Percentiles rank a stretch among this genome's conserved stretches.
Evolutionary conservation across 164 flowering plant species (phyloP).

Genomic region (Nymphaea colorata): DNA sequence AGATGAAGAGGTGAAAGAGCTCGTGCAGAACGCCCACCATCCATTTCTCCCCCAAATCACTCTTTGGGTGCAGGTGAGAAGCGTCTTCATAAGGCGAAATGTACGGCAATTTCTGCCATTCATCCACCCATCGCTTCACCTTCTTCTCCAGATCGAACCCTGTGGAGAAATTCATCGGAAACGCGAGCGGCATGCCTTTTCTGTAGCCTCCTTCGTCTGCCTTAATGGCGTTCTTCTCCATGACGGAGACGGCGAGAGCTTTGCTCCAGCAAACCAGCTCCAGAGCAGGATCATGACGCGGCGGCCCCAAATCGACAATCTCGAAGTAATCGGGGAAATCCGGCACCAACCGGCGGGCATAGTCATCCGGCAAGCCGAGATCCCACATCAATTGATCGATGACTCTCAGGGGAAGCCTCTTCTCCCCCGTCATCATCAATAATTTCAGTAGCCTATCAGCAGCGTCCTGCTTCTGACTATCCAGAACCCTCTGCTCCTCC

Average conservation of each 20-base stretch:
- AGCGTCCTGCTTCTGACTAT: slow-evolving; percentile 21
- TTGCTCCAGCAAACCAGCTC: slow-evolving; percentile 76
- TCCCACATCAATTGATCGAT: slow-evolving; percentile 62
- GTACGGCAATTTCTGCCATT: slow-evolving; percentile 89
- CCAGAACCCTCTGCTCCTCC: slow-evolving; percentile 45
- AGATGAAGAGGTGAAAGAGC: slow-evolving; percentile 49
- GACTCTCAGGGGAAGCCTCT: slow-evolving; percentile 37
- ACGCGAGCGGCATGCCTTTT: slow-evolving; percentile 40
- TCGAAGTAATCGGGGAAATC: slow-evolving; percentile 80
- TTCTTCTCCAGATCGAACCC: slow-evolving; percentile 76
- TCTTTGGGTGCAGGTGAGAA: slow-evolving; percentile 34
- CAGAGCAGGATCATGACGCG: slow-evolving; percentile 11
- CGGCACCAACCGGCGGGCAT: slow-evolving; percentile 27
- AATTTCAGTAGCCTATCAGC: slow-evolving; percentile 64
- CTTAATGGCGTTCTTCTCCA: slow-evolving; percentile 38
- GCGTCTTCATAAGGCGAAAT: slow-evolving; percentile 85
- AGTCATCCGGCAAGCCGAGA: slow-evolving; percentile 74
- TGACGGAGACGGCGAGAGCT: slow-evolving; percentile 42
- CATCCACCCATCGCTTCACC: slow-evolving; percentile 56
- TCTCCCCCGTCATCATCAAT: slow-evolving; percentile 50
- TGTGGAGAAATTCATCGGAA: slow-evolving; percentile 47
- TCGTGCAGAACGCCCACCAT: slow-evolving; percentile 72
- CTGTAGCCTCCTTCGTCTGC: slow-evolving; percentile 6
- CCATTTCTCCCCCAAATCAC: slow-evolving; percentile 88
- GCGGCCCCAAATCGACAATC: slow-evolving; percentile 13